phyloP scores from a whole-genome alignment of 176 grass and related monocot genomes.

The Aegilops sharonensis region DNA sequence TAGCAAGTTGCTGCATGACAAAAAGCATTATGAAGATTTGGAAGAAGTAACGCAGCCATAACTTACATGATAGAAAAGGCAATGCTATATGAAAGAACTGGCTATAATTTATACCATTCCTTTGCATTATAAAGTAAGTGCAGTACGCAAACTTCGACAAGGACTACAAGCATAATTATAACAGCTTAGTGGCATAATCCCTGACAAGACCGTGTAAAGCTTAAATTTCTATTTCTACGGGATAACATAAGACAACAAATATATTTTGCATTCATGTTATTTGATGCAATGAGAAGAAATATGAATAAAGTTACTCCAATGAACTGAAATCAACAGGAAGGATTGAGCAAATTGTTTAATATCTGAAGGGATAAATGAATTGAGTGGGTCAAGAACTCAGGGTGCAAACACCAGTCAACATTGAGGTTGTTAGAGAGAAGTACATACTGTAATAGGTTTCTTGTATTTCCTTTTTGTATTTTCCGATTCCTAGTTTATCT shows the following conservation, averaged over 20 bases:
- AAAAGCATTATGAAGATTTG: conserved; percentile 11
- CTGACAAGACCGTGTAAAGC: neutral
- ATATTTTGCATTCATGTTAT: conserved; percentile 1
- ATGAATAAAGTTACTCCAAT: neutral
- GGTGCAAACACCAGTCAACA: too few species aligned
- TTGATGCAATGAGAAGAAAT: conserved; percentile 20
- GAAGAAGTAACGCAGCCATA: neutral
- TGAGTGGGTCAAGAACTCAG: neutral
- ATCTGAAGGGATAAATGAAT: neutral
- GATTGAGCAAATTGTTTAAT: neutral
- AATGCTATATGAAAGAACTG: conserved; percentile 3
- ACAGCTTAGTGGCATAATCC: neutral
- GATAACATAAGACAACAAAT: neutral
- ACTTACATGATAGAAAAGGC: neutral
- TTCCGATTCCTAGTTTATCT: too few species aligned
- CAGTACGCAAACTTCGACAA: neutral
- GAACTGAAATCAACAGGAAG: neutral
- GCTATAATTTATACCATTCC: neutral
- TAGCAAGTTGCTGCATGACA: conserved; percentile 60
- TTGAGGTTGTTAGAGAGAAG: too few species aligned
- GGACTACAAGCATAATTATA: neutral
- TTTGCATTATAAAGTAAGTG: neutral
- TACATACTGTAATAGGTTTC: too few species aligned
- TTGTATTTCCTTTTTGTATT: too few species aligned
- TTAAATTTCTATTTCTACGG: conserved; percentile 10